Conservation (phyloP, 768 basidiomycete genomes). For the Clathrus columnatus region DNA sequence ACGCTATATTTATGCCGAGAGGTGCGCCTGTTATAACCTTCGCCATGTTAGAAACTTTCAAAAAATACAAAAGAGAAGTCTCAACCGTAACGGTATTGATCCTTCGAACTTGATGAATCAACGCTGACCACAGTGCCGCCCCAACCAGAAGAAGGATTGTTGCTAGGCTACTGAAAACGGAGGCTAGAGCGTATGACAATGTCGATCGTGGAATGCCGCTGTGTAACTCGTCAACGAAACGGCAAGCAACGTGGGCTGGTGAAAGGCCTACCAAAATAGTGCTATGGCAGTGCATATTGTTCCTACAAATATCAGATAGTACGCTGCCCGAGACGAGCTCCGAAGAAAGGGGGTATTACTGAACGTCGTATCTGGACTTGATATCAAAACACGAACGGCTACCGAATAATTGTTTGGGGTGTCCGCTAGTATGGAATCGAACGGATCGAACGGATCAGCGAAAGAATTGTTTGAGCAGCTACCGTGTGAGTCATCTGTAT, state of each 20-base stretch:
- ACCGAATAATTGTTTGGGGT: slow-evolving; percentile 56
- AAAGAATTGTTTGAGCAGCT: slow-evolving; percentile 54
- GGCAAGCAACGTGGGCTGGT: slow-evolving; percentile 1
- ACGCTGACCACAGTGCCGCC: slow-evolving; percentile 68
- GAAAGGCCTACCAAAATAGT: slow-evolving; percentile 48
- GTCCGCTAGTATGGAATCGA: slow-evolving; percentile 52
- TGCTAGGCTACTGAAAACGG: slow-evolving; percentile 50
- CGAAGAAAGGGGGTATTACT: slow-evolving; percentile 54
- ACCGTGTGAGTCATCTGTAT: slow-evolving; percentile 49
- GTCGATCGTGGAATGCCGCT: slow-evolving; percentile 64
- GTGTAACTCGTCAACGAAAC: slow-evolving; percentile 12
- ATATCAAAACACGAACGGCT: slow-evolving; percentile 45
- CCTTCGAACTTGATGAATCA: slow-evolving; percentile 52
- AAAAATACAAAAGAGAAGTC: not conserved
- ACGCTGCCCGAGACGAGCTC: slow-evolving; percentile 56
- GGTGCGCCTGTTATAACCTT: slow-evolving; percentile 23
- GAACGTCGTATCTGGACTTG: slow-evolving; percentile 37
- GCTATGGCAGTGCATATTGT: slow-evolving; percentile 59
- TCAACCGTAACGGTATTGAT: slow-evolving; percentile 49
- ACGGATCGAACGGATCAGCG: slow-evolving; percentile 58
- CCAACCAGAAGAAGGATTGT: slow-evolving; percentile 58
- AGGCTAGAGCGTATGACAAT: slow-evolving; percentile 59
- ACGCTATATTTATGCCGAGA: slow-evolving; percentile 55
- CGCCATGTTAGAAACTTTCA: not conserved
- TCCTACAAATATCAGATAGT: slow-evolving; percentile 67